A percentile compares a stretch with the other conserved stretches of the same genome.
Conservation (phyloP, 2,329 filamentous ascomycete genomes). For the Cryoendolithus antarcticus region DNA sequence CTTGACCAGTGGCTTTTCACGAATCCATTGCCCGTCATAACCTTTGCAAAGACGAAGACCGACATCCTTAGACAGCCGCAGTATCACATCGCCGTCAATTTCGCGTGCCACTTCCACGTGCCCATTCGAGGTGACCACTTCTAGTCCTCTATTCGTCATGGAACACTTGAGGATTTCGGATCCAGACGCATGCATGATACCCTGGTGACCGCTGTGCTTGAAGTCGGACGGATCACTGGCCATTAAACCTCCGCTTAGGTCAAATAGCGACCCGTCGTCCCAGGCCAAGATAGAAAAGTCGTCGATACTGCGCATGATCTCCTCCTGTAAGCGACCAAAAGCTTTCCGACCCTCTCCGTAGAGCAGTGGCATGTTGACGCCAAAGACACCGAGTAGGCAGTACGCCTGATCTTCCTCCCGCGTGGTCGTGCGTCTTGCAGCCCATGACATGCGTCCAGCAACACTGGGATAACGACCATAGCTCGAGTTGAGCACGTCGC, state of each 20-base stretch:
- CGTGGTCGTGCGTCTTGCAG: conserved; percentile 8
- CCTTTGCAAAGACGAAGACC: too few relatives aligned
- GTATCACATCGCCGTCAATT: too few relatives aligned
- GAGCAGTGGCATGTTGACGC: conserved; percentile 13
- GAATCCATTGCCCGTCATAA: too few relatives aligned
- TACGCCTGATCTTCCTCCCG: conserved; percentile 12
- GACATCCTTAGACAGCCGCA: too few relatives aligned
- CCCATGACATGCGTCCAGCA: conserved; percentile 9
- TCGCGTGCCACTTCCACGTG: too few relatives aligned
- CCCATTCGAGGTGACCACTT: too few relatives aligned
- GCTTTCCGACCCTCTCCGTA: conserved; percentile 13
- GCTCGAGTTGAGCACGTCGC: conserved; percentile 7
- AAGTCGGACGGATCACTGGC: background rate
- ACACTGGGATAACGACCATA: too few relatives aligned
- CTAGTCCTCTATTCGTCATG: too few relatives aligned
- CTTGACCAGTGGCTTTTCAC: too few relatives aligned
- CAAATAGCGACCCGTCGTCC: background rate
- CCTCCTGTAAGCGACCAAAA: conserved; percentile 15
- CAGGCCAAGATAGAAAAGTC: conserved; percentile 16
- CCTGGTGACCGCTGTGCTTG: too few relatives aligned
- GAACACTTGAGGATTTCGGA: too few relatives aligned
- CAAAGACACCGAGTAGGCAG: conserved; percentile 13
- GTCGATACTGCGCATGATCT: conserved; percentile 10
- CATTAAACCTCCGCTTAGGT: background rate
- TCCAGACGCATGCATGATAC: too few relatives aligned